Conservation (phyloP, 31 red algal species). For the Bonnemaisonia californica region DNA sequence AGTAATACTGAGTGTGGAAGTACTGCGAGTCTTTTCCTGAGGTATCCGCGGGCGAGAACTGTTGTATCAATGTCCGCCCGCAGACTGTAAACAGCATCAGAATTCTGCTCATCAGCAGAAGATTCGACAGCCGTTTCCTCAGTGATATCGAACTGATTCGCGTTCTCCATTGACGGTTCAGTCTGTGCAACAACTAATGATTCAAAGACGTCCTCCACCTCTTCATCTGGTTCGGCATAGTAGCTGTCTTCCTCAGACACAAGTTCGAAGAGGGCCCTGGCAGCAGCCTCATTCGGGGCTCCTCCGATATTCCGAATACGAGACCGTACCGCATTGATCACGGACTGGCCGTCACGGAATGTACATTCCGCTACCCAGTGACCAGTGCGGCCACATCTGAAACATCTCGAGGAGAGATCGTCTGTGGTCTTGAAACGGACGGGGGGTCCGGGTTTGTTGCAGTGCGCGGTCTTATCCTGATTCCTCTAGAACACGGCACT, state of each 20-base stretch:
- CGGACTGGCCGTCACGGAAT: neutral
- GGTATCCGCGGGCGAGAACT: too few relatives aligned
- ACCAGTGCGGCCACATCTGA: conserved; percentile 19
- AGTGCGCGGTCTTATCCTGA: too few relatives aligned
- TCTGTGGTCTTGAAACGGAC: too few relatives aligned
- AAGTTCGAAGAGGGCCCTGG: conserved; percentile 13
- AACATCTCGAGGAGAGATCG: too few relatives aligned
- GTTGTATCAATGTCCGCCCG: too few relatives aligned
- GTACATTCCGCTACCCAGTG: neutral
- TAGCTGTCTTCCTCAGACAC: neutral
- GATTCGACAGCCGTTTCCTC: neutral
- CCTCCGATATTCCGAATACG: conserved; percentile 3
- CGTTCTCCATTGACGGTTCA: neutral
- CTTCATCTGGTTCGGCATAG: neutral
- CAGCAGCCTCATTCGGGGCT: neutral
- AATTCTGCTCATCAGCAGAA: too few relatives aligned
- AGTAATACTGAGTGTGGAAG: too few relatives aligned
- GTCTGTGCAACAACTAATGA: neutral
- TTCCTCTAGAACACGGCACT: too few relatives aligned
- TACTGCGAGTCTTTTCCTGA: too few relatives aligned
- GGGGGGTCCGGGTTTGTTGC: too few relatives aligned
- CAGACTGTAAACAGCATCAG: too few relatives aligned
- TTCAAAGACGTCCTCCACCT: neutral
- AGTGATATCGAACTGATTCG: neutral
- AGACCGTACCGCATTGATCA: conserved; percentile 4